Evolutionary conservation across 129 eudicot species (phyloP), one percentile per base, ranked within the genome.

Genomic region (Pittosporum tobira): DNA sequence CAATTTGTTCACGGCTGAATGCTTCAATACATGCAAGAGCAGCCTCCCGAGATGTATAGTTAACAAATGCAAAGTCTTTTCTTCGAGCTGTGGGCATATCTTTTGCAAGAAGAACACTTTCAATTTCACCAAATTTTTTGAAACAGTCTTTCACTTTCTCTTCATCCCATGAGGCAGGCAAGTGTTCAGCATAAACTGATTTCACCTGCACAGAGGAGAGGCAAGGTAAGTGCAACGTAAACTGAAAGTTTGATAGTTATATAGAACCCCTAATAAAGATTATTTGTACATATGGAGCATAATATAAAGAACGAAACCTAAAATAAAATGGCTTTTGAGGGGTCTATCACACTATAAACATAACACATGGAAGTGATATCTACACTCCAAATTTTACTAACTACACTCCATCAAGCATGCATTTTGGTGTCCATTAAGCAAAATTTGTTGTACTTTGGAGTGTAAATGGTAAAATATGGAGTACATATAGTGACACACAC

Each of bases 1-100:
- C 25, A 28, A 60, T 53, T 65, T 51, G 70, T 49, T 77, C 76
- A 53, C 48, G 54, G 58, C 45, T 64, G 68, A 72, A 72, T 44
- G 81, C 67, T 77, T 87, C 85, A 36, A 87, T 70, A 73, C 95
- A 87, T 48, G 80, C 75, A 56, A 75, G 71, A 66, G 95, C 95
- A 69, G 85, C 82, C 20, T 82, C 82, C 46, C 73, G 76, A 51
- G 76, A 73, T 73, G 65, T 59, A 71, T 76, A 86, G 57, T 79
- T 82, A 37, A 86, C 67, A 69, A 86, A 86, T 29, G 87, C 90
- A 48, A 79, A 82, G 75, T 86, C 95, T 47, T 79, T 74, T 63
- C 95, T 79, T 65, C 75, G 63, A 24, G 82, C 47, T 31, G 84
- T 56, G 29, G 73, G 76, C 29, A 86, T 75, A 72, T 79, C 74